A percentile compares a stretch with the other conserved stretches of the same genome.
Evolutionary conservation across 441 rosid species (phyloP).

Genomic region (Biscutella laevigata): DNA sequence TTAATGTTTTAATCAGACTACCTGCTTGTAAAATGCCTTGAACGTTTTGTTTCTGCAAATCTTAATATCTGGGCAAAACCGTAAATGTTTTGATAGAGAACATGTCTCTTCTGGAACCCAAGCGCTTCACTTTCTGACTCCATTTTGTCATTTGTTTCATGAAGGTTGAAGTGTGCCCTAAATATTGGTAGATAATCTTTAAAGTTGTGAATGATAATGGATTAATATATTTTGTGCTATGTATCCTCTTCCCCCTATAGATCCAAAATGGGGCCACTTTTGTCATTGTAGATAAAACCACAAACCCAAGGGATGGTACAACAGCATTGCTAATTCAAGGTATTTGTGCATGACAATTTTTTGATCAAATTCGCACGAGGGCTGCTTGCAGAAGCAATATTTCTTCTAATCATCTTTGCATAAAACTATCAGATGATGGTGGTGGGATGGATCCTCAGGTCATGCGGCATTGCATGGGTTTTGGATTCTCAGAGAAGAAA

Average conservation of each 20-base stretch:
- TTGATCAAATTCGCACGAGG: slow-evolving; percentile 4
- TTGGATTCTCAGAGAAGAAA: slow-evolving; percentile 89
- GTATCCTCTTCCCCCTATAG: slow-evolving; percentile 38
- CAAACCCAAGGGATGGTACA: slow-evolving; percentile 69
- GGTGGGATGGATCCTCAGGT: slow-evolving; percentile 93
- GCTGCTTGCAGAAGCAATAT: not conserved
- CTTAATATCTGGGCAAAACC: not conserved
- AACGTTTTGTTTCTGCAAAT: not conserved
- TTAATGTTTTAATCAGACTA: slow-evolving; percentile 1
- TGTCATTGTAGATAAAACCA: slow-evolving; percentile 74
- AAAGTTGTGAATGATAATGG: slow-evolving; percentile 13
- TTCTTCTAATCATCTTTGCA: slow-evolving; percentile 11
- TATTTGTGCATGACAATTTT: slow-evolving; percentile 17
- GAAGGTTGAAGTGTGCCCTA: slow-evolving; percentile 8
- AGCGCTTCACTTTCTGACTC: slow-evolving; percentile 8
- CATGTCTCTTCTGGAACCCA: not conserved
- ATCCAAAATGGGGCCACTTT: slow-evolving; percentile 89
- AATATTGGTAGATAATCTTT: slow-evolving; percentile 9
- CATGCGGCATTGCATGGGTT: slow-evolving; percentile 82
- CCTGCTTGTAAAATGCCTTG: slow-evolving; percentile 7
- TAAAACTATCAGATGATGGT: slow-evolving; percentile 62
- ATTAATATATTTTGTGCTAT: slow-evolving; percentile 27
- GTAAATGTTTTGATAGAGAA: not conserved
- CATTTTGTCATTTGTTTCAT: not conserved
- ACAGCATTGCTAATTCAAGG: slow-evolving; percentile 77